Evolutionary conservation across 495 filamentous ascomycete species (phyloP), one percentile per base, ranked within the genome.

Genomic region (Rhizodiscina lignyota): DNA sequence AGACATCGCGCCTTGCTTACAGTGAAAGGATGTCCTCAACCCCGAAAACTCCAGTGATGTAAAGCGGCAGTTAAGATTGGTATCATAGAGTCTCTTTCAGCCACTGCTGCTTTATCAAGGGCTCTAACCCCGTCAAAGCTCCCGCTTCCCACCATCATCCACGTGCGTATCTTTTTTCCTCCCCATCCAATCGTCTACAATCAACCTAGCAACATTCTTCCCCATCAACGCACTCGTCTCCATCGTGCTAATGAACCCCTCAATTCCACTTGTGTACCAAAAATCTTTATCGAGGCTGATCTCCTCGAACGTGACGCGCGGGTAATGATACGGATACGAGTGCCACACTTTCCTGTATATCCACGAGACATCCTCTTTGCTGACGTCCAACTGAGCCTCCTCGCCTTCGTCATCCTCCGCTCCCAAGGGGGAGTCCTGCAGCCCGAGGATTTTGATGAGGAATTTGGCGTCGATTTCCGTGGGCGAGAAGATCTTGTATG

Each of bases 401-500:
- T 75, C 67, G 0, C 61, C 49, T 6, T 49, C 50, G 4, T 52
- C 29, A 4, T 34, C 30, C 18, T 46, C 37, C 6, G 36, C 32
- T 4, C 42, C 43, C 2, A 24, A 18, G 4, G 18, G 13, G 21
- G 34, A 13, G 30, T 32, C 35, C 16, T 34, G 21, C 2, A 43
- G 15, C 10, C 63, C 69, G 3, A 75, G 54, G 60, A 58, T 45
- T 5, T 56, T 44, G 8, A 66, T 60, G 22, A 93, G 48, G 47
- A 85, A 86, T 2, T 64, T 51, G 0, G 70, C 53, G 0, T 72
- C 74, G 8, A 83, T 62, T 4, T 61, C 63, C 24, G 70, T 56
- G 0, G 85, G 81, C 0, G 84, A 91, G 66, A 96, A 97, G 39
- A 96, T 80, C 55, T 97, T 97, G 63, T 96, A 97, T 20, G 94